A percentile compares a stretch with the other conserved stretches of the same genome.
Conservation (phyloP, 2,329 filamentous ascomycete genomes). For the Geosmithia morbida region DNA sequence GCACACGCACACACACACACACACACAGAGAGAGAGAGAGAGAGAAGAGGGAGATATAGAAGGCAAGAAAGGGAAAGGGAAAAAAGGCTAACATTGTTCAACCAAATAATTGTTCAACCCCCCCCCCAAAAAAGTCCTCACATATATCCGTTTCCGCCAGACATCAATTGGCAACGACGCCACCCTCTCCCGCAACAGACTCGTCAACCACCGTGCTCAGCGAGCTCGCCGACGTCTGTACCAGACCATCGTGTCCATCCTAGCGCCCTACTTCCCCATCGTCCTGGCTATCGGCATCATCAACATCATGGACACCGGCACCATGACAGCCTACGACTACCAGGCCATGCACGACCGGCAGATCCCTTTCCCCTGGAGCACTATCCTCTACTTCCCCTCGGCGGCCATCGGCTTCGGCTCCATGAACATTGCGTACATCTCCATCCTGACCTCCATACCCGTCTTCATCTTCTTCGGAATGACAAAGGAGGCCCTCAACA, state of each 20-base stretch:
- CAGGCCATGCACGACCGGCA: slow-evolving; percentile 21
- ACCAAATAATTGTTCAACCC: neutral
- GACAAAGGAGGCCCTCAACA: slow-evolving; percentile 36
- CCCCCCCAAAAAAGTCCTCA: neutral
- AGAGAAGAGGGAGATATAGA: too few species aligned
- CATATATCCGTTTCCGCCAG: slow-evolving; percentile 24
- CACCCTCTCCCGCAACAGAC: slow-evolving; percentile 23
- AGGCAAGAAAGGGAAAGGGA: neutral
- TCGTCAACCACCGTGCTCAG: slow-evolving; percentile 25
- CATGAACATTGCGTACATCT: slow-evolving; percentile 33
- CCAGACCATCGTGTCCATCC: slow-evolving; percentile 36
- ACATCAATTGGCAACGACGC: slow-evolving; percentile 25
- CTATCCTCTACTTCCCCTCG: slow-evolving; percentile 29
- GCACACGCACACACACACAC: too few species aligned
- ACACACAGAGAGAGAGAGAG: too few species aligned
- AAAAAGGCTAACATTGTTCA: too few species aligned
- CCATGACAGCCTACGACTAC: slow-evolving; percentile 23
- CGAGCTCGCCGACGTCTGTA: slow-evolving; percentile 38
- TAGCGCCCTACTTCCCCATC: slow-evolving; percentile 36
- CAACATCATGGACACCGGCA: slow-evolving; percentile 21
- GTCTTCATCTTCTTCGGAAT: slow-evolving; percentile 41
- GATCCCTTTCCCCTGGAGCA: slow-evolving; percentile 26
- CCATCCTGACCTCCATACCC: slow-evolving; percentile 28
- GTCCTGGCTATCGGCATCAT: slow-evolving; percentile 21
- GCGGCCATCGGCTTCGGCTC: slow-evolving; percentile 20